phyloP scores from a whole-genome alignment of 2,329 filamentous ascomycete species.

The Phialophora expanda region DNA sequence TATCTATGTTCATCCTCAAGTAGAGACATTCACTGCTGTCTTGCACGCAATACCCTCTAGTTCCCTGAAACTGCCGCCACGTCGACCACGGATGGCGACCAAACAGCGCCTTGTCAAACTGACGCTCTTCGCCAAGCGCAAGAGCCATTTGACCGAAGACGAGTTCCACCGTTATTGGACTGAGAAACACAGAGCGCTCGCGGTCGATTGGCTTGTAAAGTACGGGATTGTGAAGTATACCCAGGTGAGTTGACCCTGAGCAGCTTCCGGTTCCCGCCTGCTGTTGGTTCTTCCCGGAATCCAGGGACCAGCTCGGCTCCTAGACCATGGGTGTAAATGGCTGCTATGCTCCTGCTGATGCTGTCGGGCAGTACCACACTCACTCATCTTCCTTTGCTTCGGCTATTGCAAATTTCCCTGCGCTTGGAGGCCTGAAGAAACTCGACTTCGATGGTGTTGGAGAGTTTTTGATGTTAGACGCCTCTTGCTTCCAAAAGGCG shows the following conservation, averaged over 20 bases:
- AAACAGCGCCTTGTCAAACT: constrained; percentile 13
- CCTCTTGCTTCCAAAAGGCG: constrained; percentile 10
- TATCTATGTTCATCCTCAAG: background rate
- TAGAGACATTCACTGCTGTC: background rate
- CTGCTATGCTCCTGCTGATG: constrained; percentile 1
- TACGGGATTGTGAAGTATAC: constrained; percentile 17
- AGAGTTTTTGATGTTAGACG: constrained; percentile 15
- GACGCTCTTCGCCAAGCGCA: constrained; percentile 12
- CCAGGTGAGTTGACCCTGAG: constrained; percentile 8
- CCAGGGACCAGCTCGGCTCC: too few relatives aligned
- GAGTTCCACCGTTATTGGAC: constrained; percentile 15
- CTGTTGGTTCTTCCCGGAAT: background rate
- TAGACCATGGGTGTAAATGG: background rate
- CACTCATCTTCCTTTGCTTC: background rate
- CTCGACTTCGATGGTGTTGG: constrained; percentile 11
- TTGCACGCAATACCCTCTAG: background rate
- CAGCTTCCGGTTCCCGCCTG: background rate
- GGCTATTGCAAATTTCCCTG: constrained; percentile 7
- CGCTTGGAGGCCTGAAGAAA: background rate
- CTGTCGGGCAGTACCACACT: constrained; percentile 11
- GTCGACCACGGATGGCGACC: constrained; percentile 1
- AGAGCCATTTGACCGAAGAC: constrained; percentile 2
- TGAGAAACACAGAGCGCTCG: background rate
- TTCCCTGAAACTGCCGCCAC: too few relatives aligned
- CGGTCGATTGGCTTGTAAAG: constrained; percentile 2